Conservation (phyloP, 2,329 filamentous ascomycete genomes). For the Setomelanomma holmii region DNA sequence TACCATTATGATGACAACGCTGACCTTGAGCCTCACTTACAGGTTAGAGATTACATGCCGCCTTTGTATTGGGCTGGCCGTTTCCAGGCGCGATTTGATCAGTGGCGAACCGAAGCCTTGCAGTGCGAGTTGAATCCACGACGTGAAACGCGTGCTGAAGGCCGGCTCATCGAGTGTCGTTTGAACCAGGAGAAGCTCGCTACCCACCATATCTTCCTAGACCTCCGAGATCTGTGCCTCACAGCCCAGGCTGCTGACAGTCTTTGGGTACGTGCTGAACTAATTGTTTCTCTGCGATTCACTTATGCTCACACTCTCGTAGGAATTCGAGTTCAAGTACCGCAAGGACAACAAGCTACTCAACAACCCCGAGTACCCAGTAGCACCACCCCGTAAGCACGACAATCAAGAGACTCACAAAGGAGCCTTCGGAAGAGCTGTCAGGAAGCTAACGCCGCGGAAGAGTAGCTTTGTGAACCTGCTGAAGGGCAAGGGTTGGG, state of each 20-base stretch:
- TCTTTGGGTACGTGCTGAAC: constrained; percentile 34
- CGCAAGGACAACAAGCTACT: constrained; percentile 38
- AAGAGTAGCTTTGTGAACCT: constrained; percentile 45
- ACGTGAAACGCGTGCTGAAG: constrained; percentile 6
- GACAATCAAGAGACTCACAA: constrained; percentile 22
- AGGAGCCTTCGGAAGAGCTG: constrained; percentile 38
- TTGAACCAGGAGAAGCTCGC: constrained; percentile 37
- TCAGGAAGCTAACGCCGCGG: constrained; percentile 44
- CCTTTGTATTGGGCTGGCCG: constrained; percentile 44
- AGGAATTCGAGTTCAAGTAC: constrained; percentile 47
- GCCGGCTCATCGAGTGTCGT: constrained; percentile 27
- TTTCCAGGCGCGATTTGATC: constrained; percentile 42
- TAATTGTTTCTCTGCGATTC: no score
- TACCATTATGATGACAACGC: constrained; percentile 16
- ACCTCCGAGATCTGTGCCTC: constrained; percentile 39
- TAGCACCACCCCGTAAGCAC: constrained; percentile 27
- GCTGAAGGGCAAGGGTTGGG: constrained; percentile 43
- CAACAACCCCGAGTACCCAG: constrained; percentile 20
- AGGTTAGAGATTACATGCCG: constrained; percentile 46
- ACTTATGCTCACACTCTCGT: no score
- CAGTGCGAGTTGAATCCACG: constrained; percentile 22
- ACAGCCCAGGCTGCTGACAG: constrained; percentile 41
- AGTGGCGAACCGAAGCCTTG: constrained; percentile 45
- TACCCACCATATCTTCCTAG: constrained; percentile 37
- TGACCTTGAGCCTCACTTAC: constrained; percentile 24